phyloP scores from a whole-genome alignment of 768 basidiomycete species.

The Glaciozyma antarctica region DNA sequence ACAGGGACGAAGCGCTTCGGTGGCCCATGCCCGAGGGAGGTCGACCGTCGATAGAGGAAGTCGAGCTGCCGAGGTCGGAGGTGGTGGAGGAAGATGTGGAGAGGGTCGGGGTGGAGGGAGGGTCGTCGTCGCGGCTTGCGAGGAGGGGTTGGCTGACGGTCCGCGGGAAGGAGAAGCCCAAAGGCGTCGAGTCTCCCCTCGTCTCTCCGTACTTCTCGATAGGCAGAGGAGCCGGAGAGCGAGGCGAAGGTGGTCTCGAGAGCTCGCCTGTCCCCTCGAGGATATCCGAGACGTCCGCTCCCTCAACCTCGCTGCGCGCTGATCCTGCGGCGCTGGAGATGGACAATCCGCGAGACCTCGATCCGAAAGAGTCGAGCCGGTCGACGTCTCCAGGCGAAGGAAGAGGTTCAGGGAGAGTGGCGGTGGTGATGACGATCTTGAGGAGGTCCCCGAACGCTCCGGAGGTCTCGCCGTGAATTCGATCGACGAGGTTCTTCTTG shows the following conservation, averaged over 20 bases:
- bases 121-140: not conserved
- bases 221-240: slow-evolving; percentile 13
- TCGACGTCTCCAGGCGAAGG: slow-evolving; percentile 3
- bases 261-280: slow-evolving; percentile 26
- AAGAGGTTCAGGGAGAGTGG: slow-evolving; percentile 7
- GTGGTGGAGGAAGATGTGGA: not conserved
- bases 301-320: not conserved
- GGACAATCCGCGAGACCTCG: not conserved
- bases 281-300: not conserved
- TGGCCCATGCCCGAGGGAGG: not conserved
- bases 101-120: not conserved
- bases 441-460: slow-evolving; percentile 1
- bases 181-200: not conserved
- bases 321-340: not conserved
- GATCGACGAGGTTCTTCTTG: not conserved
- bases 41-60: not conserved
- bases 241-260: slow-evolving; percentile 24
- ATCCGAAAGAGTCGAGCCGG: slow-evolving; percentile 5
- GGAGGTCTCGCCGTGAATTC: not conserved
- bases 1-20: slow-evolving; percentile 8
- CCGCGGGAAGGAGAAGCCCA: not conserved
- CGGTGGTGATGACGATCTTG: slow-evolving; percentile 5
- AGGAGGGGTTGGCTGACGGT: not conserved
- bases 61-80: not conserved
- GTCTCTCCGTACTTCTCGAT: not conserved